Conservation (phyloP, 176 grass and related monocot species). For the Carex parvula region DNA sequence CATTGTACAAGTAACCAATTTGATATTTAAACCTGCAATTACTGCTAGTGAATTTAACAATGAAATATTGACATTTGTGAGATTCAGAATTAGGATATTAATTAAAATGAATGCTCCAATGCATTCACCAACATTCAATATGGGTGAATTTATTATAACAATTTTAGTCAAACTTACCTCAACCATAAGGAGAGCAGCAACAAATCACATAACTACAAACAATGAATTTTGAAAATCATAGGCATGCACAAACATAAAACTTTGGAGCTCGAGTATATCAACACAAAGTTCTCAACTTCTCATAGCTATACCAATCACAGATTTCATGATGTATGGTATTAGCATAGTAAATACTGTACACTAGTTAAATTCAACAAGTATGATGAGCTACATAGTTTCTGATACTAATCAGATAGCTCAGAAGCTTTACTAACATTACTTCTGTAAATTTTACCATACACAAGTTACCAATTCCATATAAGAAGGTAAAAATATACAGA, state of each 20-base stretch:
- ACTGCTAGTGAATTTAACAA: neutral
- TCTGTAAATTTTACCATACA: neutral
- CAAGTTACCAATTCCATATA: constrained; percentile 3
- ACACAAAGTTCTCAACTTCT: no score
- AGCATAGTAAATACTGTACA: neutral
- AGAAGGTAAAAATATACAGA: constrained; percentile 24
- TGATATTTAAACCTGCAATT: neutral
- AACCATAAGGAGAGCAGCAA: neutral
- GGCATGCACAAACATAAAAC: neutral
- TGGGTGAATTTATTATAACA: neutral
- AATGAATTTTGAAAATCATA: constrained; percentile 7
- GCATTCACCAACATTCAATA: neutral
- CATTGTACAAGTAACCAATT: neutral
- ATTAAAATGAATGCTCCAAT: constrained; percentile 8
- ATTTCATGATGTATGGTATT: no score
- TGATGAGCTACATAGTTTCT: neutral
- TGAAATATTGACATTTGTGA: neutral
- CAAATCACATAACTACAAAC: neutral
- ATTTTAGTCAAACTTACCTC: neutral
- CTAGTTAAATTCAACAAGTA: neutral
- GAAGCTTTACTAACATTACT: neutral
- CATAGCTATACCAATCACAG: no score
- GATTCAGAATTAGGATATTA: neutral
- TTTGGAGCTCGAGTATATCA: neutral
- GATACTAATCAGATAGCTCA: neutral